Evolutionary conservation across 2,329 filamentous ascomycete species (phyloP).

Genomic region (Peltaster fructicola): DNA sequence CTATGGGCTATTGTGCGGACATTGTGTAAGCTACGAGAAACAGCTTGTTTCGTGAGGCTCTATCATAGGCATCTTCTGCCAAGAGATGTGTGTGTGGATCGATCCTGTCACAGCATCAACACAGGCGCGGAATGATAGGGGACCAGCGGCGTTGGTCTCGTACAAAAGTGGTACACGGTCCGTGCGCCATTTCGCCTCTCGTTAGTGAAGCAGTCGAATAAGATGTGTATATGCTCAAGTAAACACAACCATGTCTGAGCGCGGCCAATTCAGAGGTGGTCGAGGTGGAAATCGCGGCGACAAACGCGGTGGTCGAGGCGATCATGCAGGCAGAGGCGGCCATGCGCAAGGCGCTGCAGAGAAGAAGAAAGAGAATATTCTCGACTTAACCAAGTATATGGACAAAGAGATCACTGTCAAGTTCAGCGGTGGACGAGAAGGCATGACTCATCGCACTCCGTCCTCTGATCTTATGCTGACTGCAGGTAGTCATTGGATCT

Average conservation of each 20-base stretch:
- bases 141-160: no score
- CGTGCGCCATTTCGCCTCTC: background rate
- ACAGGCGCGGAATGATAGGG: no score
- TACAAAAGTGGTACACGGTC: no score
- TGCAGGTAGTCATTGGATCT: constrained; percentile 54
- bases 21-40: no score
- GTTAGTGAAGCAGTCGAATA: no score
- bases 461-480: background rate
- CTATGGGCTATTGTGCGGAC: no score
- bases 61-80: no score
- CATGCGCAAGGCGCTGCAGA: constrained; percentile 17
- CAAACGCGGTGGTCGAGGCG: constrained; percentile 25
- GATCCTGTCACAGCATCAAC: no score
- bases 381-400: constrained; percentile 91
- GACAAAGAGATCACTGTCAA: constrained; percentile 92
- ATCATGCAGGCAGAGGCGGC: constrained; percentile 15
- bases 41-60: no score
- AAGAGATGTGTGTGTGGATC: no score
- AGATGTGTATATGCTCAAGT: background rate
- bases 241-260: constrained; percentile 33
- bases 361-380: constrained; percentile 96
- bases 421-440: constrained; percentile 87
- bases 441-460: constrained; percentile 17
- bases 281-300: constrained; percentile 23
- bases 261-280: constrained; percentile 33